A percentile compares a stretch with the other conserved stretches of the same genome.
Evolutionary conservation across 441 rosid species (phyloP).

Genomic region (Gossypium schwendimanii): DNA sequence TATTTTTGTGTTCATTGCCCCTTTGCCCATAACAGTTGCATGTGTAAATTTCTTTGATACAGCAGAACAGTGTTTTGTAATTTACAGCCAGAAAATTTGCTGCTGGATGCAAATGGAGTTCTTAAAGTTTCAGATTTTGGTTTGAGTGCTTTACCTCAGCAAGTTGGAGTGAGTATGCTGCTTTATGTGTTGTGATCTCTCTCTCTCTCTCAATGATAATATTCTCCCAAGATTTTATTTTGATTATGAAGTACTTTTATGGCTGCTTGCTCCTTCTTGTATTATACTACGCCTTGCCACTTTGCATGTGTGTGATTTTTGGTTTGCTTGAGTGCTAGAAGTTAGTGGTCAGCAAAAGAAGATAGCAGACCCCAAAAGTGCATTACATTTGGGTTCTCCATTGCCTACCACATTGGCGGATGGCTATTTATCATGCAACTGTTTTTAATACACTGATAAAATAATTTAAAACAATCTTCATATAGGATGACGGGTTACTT

Average conservation of each 20-base stretch:
- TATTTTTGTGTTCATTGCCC: not conserved
- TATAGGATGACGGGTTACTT: slow-evolving; percentile 93
- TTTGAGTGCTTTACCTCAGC: slow-evolving; percentile 95
- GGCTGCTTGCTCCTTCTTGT: not conserved
- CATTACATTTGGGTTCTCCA: not conserved
- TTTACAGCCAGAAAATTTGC: slow-evolving; percentile 87
- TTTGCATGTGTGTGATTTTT: not conserved
- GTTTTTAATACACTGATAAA: not conserved
- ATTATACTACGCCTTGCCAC: not conserved
- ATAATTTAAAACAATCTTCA: slow-evolving; percentile 14
- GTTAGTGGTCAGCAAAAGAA: not conserved
- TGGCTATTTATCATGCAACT: not conserved
- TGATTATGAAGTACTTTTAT: not conserved
- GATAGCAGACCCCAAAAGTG: not conserved
- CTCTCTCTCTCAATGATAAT: not conserved
- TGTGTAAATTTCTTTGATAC: slow-evolving; percentile 2
- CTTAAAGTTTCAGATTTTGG: slow-evolving; percentile 98
- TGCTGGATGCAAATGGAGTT: slow-evolving; percentile 79
- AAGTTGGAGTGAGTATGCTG: slow-evolving; percentile 75
- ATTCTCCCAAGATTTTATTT: not conserved
- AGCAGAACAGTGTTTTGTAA: slow-evolving; percentile 14
- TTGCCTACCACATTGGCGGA: not conserved
- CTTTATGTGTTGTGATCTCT: slow-evolving; percentile 6
- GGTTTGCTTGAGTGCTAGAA: not conserved
- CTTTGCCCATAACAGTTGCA: not conserved